A percentile compares a stretch with the other conserved stretches of the same genome.
Evolutionary conservation across 225 moss, liverwort and hornwort genomes (phyloP).

Genomic region (Straminergon stramineum): DNA sequence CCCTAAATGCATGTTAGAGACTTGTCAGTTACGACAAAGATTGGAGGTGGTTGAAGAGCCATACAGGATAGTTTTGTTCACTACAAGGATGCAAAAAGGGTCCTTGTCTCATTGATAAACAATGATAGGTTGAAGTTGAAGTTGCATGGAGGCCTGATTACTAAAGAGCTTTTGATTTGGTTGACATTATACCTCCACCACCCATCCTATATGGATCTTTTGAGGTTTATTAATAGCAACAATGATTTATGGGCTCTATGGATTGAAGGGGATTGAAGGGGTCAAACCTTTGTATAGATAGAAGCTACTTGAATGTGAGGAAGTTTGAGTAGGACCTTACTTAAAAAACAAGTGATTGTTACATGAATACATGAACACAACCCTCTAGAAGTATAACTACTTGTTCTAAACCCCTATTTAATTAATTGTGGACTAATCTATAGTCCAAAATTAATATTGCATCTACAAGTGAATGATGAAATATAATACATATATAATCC

Average conservation of each 20-base stretch:
- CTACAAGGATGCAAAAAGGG: not conserved
- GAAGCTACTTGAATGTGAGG: not conserved
- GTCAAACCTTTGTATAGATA: not conserved
- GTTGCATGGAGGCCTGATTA: not conserved
- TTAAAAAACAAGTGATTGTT: rapidly evolving
- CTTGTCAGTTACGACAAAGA: no score
- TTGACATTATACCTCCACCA: not conserved
- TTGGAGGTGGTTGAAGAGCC: rapidly evolving
- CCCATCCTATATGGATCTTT: not conserved
- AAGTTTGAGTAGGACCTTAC: not conserved
- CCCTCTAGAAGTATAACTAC: not conserved
- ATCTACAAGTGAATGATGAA: no score
- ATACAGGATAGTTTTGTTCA: not conserved
- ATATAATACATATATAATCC: no score
- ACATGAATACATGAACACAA: not conserved
- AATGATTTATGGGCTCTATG: not conserved
- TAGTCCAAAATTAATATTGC: no score
- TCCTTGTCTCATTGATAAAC: not conserved
- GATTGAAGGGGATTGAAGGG: not conserved
- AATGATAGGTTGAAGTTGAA: not conserved
- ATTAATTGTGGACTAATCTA: no score
- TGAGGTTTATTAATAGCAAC: not conserved
- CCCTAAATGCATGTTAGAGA: not conserved
- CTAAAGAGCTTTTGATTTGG: not conserved
- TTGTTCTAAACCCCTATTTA: not conserved